A percentile compares a stretch with the other conserved stretches of the same genome.
These are phyloP conservation scores for Rhodomyrtus psidioides DNA, from an alignment of 441 rosid species.

Conservation along the genomic window DNA sequence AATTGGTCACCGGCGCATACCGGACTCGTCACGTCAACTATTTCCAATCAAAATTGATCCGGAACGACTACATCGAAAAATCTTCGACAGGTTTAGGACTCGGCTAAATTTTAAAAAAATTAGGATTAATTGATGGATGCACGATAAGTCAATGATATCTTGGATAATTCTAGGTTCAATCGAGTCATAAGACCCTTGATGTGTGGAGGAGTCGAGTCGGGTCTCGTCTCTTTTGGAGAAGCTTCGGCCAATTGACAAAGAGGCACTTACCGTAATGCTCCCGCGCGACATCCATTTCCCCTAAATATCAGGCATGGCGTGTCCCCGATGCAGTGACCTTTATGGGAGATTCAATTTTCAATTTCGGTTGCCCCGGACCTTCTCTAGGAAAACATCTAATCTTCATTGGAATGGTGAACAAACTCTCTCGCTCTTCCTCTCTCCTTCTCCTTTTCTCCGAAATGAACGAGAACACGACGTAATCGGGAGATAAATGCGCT, in stretches of 20 bases:
- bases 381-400: not conserved
- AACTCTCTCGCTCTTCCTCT: not conserved
- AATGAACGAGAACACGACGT: not conserved
- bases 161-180: not conserved
- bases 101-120: not conserved
- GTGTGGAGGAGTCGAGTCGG: not conserved
- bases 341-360: not conserved
- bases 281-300: not conserved
- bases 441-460: too few relatives aligned
- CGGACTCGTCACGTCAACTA: accelerated
- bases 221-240: not conserved
- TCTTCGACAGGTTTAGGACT: accelerated
- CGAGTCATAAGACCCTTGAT: not conserved
- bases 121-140: too few relatives aligned
- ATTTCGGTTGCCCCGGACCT: not conserved
- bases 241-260: not conserved
- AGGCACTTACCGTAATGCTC: not conserved
- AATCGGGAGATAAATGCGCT: not conserved
- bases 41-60: accelerated
- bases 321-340: not conserved
- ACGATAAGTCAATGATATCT: not conserved
- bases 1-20: not conserved
- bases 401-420: not conserved
- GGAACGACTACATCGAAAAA: accelerated
- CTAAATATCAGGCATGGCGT: not conserved